Evolutionary conservation across 768 basidiomycete genomes (phyloP).

Genomic region (Bullera alba): DNA sequence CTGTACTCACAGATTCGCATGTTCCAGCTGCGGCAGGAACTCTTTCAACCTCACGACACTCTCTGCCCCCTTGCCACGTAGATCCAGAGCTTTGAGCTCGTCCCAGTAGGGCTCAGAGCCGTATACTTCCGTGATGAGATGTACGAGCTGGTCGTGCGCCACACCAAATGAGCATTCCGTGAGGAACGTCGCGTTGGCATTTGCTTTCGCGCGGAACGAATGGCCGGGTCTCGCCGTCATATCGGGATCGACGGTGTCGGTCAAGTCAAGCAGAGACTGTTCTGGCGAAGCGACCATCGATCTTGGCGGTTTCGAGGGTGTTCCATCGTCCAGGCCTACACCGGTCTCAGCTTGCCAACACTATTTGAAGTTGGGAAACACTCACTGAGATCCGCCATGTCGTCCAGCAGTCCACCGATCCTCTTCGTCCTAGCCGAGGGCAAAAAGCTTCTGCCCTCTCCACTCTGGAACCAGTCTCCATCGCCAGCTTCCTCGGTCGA

Average conservation of each 20-base stretch:
- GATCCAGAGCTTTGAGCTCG: conserved; percentile 62
- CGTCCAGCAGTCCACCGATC: conserved; percentile 71
- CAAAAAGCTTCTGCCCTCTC: conserved; percentile 18
- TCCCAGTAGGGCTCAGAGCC: conserved; percentile 97
- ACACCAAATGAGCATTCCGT: conserved; percentile 96
- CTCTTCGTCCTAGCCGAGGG: conserved; percentile 66
- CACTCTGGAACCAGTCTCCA: conserved; percentile 1
- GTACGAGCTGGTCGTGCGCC: conserved; percentile 81
- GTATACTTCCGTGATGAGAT: conserved; percentile 87
- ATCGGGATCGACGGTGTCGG: conserved; percentile 9
- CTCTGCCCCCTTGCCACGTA: conserved; percentile 65
- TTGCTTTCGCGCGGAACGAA: conserved; percentile 33
- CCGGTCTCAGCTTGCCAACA: too few species aligned
- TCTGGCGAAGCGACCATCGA: not conserved
- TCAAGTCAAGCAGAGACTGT: not conserved
- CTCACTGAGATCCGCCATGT: conserved; percentile 64
- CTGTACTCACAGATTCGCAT: conserved; percentile 65
- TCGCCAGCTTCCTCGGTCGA: not conserved
- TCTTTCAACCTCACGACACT: conserved; percentile 80
- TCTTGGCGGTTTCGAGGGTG: conserved; percentile 41
- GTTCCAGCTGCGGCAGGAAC: conserved; percentile 74
- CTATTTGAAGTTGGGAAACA: conserved; percentile 8
- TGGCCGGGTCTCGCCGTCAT: conserved; percentile 33
- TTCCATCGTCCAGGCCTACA: conserved; percentile 37
- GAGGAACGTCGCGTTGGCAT: conserved; percentile 61